Conservation (phyloP, 176 grass and related monocot genomes). For the Tillandsia leiboldiana region DNA sequence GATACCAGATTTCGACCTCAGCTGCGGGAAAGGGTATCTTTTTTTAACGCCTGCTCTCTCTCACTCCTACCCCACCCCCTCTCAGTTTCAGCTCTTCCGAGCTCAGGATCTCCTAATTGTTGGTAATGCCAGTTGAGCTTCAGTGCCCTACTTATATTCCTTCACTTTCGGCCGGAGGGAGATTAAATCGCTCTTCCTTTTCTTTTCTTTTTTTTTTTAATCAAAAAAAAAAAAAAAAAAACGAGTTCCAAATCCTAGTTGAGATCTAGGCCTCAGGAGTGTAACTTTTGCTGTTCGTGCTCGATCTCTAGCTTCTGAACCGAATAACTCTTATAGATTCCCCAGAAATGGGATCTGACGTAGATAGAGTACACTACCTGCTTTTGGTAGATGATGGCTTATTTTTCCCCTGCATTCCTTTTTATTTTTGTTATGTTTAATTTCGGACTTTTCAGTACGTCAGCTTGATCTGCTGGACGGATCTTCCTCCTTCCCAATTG, state of each 20-base stretch:
- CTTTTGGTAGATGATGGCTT: not conserved
- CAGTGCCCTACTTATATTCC: not conserved
- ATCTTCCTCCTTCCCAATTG: not conserved
- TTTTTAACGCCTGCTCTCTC: not conserved
- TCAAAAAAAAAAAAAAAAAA: no score
- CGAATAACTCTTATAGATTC: not conserved
- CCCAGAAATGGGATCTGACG: not conserved
- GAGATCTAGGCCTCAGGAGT: conserved; percentile 1
- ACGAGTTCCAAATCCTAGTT: not conserved
- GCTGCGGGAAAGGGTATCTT: not conserved
- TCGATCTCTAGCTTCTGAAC: not conserved
- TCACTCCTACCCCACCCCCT: not conserved
- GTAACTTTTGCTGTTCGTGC: not conserved
- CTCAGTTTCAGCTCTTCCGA: not conserved
- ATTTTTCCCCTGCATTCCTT: not conserved
- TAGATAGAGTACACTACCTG: not conserved
- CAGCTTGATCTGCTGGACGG: not conserved
- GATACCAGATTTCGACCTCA: conserved; percentile 1
- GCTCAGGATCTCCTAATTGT: not conserved
- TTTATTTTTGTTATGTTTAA: not conserved
- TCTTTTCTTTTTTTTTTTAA: not conserved
- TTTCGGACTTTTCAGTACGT: not conserved
- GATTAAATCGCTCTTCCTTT: not conserved
- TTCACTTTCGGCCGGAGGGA: not conserved
- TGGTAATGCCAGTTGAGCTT: not conserved